phyloP scores from a whole-genome alignment of 2,329 filamentous ascomycete genomes.

The Reticulascus tulasneorum region DNA sequence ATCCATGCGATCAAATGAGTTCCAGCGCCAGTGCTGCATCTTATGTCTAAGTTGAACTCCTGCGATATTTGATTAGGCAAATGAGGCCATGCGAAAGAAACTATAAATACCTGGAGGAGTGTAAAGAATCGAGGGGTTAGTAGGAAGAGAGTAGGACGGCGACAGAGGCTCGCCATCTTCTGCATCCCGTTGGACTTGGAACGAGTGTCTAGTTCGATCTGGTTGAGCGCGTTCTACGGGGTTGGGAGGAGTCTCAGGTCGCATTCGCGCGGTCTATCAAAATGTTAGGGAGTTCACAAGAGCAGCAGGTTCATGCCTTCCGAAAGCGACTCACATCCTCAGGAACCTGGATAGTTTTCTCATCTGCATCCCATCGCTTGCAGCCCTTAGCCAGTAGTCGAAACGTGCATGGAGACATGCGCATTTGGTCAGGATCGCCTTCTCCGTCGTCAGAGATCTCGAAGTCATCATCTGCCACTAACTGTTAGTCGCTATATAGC shows the following conservation, averaged over 20 bases:
- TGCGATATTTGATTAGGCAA: neutral
- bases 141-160: slow-evolving; percentile 12
- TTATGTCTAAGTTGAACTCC: slow-evolving; percentile 9
- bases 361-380: slow-evolving; percentile 23
- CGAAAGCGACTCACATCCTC: slow-evolving; percentile 14
- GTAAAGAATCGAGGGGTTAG: slow-evolving; percentile 14
- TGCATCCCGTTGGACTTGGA: slow-evolving; percentile 19
- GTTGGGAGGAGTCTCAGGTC: slow-evolving; percentile 7
- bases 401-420: slow-evolving; percentile 39
- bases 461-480: slow-evolving; percentile 14
- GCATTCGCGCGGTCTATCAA: slow-evolving; percentile 7
- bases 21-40: slow-evolving; percentile 13
- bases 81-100: neutral
- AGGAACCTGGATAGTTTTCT: slow-evolving; percentile 11
- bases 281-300: neutral
- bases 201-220: slow-evolving; percentile 7
- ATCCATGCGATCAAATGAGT: slow-evolving; percentile 16
- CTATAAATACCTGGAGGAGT: slow-evolving; percentile 5
- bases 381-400: slow-evolving; percentile 31
- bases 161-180: slow-evolving; percentile 11
- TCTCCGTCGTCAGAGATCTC: slow-evolving; percentile 38
- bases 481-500: too few species aligned
- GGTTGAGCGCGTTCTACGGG: neutral
- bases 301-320: neutral
- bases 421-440: slow-evolving; percentile 28